Base-by-base conservation (phyloP, 2,329 filamentous ascomycete genomes). In the Arthrobotrys entomopaga region DNA sequence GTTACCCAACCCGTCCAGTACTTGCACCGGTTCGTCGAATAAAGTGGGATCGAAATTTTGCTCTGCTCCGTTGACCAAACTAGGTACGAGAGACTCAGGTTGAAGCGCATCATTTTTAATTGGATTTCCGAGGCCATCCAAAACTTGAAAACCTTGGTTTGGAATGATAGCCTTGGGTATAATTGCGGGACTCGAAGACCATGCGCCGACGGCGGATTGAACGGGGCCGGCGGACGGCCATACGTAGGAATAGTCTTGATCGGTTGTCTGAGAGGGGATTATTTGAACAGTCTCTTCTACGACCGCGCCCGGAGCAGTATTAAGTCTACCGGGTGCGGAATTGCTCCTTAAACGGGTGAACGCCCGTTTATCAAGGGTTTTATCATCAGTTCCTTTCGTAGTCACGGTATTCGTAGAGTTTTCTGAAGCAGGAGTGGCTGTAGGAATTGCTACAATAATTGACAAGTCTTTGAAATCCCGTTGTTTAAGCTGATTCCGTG, bases 251-350 rank as follows among this genome's bases (percentile, higher is more conserved):
- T 22, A 46, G 22, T 65, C 60, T 50, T 20, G 34, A 22, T 20
- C 50, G 20, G 1, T 38, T 8, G 60, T 11, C 34, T 34, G 5
- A 57, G 42, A 59, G 2, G 61, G 61, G 6, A 22, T 61, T 29
- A 66, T 60, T 19, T 40, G 54, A 13, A 73, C 48, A 1, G 69
- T 61, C 2, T 53, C 24, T 22, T 65, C 58, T 1, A 61, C 61
- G 2, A 73, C 6, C 29, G 54, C 60, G 11, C 60, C 56, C 19
- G 69, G 54, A 4, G 19, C 1, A 8, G n/a, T 38, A 26, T 34
- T 48, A 19, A 72, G 22, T 29, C 49, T 61, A 29, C 50, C 60
- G 5, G 67, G 67, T 3, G 67, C 67, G 15, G 66, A 65, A 1
- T 34, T n/a, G 8, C 42, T 52, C 13, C 60, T 59, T 60, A 13